Percentiles rank a stretch among this genome's conserved stretches.
phyloP scores from a whole-genome alignment of 2,329 filamentous ascomycete species.

The Cladophialophora carrionii region DNA sequence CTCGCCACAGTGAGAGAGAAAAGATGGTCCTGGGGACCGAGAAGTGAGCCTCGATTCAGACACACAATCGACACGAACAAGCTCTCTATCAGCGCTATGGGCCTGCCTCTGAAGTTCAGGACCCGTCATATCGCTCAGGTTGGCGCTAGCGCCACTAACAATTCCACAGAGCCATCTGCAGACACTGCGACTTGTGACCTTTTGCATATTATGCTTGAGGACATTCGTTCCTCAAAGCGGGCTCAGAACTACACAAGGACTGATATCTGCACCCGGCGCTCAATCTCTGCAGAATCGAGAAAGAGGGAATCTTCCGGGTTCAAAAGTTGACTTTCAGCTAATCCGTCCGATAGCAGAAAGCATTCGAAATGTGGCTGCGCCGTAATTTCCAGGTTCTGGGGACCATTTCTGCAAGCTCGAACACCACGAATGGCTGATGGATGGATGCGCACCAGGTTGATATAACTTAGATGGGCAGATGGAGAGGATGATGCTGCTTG shows the following conservation, averaged over 20 bases:
- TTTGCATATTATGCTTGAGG: not conserved
- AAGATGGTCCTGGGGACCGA: slow-evolving; percentile 82
- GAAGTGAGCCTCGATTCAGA: slow-evolving; percentile 50
- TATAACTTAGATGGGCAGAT: not conserved
- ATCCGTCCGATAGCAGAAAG: not conserved
- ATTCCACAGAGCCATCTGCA: not conserved
- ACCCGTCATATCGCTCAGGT: not conserved
- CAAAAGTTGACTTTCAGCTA: not conserved
- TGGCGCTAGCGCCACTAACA: not conserved
- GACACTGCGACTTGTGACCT: not conserved
- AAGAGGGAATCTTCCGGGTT: not conserved
- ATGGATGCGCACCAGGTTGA: not conserved
- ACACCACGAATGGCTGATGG: not conserved
- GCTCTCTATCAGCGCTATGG: not conserved
- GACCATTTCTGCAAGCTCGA: not conserved
- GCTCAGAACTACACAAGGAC: not conserved
- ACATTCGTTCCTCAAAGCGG: not conserved
- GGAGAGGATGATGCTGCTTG: not conserved
- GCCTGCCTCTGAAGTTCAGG: not conserved
- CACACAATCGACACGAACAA: not conserved
- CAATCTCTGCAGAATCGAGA: not conserved
- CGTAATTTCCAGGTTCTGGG: not conserved
- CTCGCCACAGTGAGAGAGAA: slow-evolving; percentile 78
- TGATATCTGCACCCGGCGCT: not conserved
- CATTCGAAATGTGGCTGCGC: not conserved